phyloP scores from a whole-genome alignment of 208 protist species.

The Leishmania martiniquensis region DNA sequence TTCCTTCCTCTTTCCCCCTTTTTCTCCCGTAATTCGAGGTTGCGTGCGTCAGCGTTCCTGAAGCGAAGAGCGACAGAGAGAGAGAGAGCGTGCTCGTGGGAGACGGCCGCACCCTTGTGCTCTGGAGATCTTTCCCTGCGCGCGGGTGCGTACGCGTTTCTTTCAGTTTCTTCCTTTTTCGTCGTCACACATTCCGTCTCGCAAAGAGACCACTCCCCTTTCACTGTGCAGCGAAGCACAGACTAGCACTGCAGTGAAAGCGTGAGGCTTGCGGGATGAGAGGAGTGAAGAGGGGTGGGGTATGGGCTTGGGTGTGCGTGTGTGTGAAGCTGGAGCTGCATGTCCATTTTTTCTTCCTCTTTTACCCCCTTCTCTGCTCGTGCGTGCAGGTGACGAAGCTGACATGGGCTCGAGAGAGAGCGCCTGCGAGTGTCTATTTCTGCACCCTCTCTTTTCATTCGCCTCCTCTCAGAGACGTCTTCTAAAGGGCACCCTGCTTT shows the following conservation, averaged over 20 bases:
- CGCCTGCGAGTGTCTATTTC: not conserved
- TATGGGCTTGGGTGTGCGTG: not conserved
- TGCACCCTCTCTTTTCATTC: not conserved
- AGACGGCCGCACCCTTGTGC: not conserved
- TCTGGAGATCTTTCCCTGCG: not conserved
- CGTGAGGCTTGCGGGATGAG: too few relatives aligned
- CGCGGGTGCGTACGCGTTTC: not conserved
- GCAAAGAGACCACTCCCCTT: not conserved
- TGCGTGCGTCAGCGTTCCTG: not conserved
- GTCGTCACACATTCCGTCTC: not conserved
- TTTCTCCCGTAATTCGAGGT: too few relatives aligned
- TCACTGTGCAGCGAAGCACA: too few relatives aligned
- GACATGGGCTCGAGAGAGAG: not conserved
- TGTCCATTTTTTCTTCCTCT: not conserved
- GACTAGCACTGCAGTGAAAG: too few relatives aligned
- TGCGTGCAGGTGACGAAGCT: not conserved
- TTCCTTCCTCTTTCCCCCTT: too few relatives aligned
- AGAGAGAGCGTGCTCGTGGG: not conserved
- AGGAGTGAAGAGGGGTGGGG: too few relatives aligned
- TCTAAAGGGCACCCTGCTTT: too few relatives aligned
- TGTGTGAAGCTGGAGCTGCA: not conserved
- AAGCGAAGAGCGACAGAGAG: not conserved
- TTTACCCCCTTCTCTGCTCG: not conserved
- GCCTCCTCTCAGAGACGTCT: too few relatives aligned
- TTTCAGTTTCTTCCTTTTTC: not conserved